These are phyloP conservation scores for Coelastrella sp. DNA, from an alignment of 139 green algal species.

Conservation along the genomic window DNA sequence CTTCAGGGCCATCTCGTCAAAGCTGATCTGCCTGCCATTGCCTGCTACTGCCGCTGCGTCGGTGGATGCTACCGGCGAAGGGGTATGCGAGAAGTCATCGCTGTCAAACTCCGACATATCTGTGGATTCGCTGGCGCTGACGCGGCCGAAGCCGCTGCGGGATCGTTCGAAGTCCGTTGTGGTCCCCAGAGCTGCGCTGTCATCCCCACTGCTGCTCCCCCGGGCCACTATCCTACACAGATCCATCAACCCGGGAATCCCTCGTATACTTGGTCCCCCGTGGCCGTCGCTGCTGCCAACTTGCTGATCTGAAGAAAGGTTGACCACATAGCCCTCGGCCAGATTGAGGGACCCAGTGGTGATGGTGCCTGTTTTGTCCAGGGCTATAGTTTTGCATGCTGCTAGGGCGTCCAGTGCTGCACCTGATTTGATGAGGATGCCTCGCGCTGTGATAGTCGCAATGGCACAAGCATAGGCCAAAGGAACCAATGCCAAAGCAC, in stretches of 20 bases:
- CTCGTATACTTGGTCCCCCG: background rate
- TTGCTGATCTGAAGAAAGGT: constrained; percentile 16
- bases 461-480: constrained; percentile 92
- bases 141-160: constrained; percentile 3
- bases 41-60: constrained; percentile 4
- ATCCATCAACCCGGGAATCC: background rate
- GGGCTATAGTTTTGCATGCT: constrained; percentile 66
- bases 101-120: background rate
- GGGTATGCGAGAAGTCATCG: constrained; percentile 7
- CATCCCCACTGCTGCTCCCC: constrained; percentile 8
- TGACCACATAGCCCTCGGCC: constrained; percentile 49
- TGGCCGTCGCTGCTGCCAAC: constrained; percentile 9
- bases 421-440: constrained; percentile 81
- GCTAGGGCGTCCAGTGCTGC: constrained; percentile 81
- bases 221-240: background rate
- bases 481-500: constrained; percentile 88
- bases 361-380: constrained; percentile 94
- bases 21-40: constrained; percentile 31
- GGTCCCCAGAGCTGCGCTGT: background rate
- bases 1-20: constrained; percentile 52
- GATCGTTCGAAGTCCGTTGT: background rate
- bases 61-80: background rate
- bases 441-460: constrained; percentile 70
- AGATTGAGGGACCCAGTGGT: constrained; percentile 79
- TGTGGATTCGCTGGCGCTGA: background rate